Base-by-base conservation (phyloP, 495 filamentous ascomycete genomes). In the Monascus purpureus region DNA sequence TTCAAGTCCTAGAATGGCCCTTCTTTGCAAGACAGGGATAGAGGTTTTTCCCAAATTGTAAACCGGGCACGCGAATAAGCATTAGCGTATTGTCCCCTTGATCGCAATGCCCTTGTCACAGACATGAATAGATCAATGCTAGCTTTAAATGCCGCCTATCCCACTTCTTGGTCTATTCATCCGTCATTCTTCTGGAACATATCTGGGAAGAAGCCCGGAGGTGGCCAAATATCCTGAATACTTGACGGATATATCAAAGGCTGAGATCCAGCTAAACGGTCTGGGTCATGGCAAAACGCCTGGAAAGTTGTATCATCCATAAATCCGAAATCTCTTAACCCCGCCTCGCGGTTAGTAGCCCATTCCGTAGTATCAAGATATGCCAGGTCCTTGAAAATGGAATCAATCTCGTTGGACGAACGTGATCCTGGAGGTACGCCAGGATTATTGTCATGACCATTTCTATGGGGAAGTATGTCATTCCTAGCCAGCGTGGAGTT, bases 301-400 rank as follows among this genome's bases (percentile, higher is more conserved):
- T 67, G 61, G 38, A 71, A 71, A 3, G 63, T 69, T 18, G 43
- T 61, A 27, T 67, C 59, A 29, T 68, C 65, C 5, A 69, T 53
- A 44, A 75, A 74, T 1, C 73, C 73, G 17, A 77, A 68, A 36
- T 77, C 74, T 38, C 64, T 63, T 38, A 77, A 50, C 1, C 57
- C 58, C 23, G 66, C 64, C 36, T 71, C 60, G 40, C 64, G 63
- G 42, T 54, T 69, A 22, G 42, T 65, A 1, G 65, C 57, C 57
- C 65, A 65, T 38, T 75, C 70, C 6, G 64, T 68, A 14, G 67
- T 68, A 39, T 79, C 74, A 7, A 75, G 60, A 29, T 70, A 66
- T n/a, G 68, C 68, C 2, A 79, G 56, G 26, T 79, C 72, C 42
- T 74, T 68, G 42, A 76, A 65, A 20, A 76, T 68, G 2, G 70